A percentile compares a stretch with the other conserved stretches of the same genome.
Evolutionary conservation across 371 early-diverging fungal genomes (phyloP).

Genomic region (Mucor ambiguus): DNA sequence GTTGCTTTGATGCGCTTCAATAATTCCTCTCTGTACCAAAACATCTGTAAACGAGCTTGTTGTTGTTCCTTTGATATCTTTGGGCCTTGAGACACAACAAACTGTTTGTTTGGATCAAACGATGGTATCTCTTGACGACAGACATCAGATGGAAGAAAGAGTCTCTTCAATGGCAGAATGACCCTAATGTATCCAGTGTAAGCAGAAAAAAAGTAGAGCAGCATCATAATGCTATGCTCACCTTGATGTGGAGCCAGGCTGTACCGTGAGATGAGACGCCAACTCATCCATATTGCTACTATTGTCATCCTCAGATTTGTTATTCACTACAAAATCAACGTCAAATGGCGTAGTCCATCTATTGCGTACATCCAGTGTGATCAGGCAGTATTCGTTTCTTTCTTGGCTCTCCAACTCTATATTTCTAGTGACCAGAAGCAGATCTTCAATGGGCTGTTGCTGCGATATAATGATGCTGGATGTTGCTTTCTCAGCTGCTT

Average conservation of each 20-base stretch:
- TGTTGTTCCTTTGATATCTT: constrained; percentile 56
- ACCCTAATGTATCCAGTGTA: constrained; percentile 44
- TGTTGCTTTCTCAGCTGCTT: neutral
- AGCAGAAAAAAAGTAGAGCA: neutral
- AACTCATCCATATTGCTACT: constrained; percentile 1
- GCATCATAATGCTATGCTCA: neutral
- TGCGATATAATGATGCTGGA: neutral
- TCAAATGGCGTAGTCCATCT: constrained; percentile 72
- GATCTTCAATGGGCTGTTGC: constrained; percentile 15
- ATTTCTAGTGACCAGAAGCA: constrained; percentile 11
- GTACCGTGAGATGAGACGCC: constrained; percentile 31
- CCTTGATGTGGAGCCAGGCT: constrained; percentile 45
- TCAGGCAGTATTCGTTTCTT: constrained; percentile 69
- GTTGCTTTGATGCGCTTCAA: constrained; percentile 56
- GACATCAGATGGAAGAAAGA: constrained; percentile 55
- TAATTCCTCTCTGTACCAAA: constrained; percentile 81
- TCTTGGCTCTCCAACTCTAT: constrained; percentile 16
- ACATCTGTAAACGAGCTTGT: constrained; percentile 58
- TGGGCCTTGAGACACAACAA: constrained; percentile 68
- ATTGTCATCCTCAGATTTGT: constrained; percentile 18
- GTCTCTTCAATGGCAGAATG: constrained; percentile 68
- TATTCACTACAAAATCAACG: constrained; percentile 57
- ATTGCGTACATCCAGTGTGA: constrained; percentile 82
- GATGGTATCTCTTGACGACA: constrained; percentile 67
- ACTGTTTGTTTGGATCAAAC: constrained; percentile 74